These are phyloP conservation scores for Xylaria multiplex DNA, from an alignment of 2,329 filamentous ascomycete species.

Conservation along the genomic window DNA sequence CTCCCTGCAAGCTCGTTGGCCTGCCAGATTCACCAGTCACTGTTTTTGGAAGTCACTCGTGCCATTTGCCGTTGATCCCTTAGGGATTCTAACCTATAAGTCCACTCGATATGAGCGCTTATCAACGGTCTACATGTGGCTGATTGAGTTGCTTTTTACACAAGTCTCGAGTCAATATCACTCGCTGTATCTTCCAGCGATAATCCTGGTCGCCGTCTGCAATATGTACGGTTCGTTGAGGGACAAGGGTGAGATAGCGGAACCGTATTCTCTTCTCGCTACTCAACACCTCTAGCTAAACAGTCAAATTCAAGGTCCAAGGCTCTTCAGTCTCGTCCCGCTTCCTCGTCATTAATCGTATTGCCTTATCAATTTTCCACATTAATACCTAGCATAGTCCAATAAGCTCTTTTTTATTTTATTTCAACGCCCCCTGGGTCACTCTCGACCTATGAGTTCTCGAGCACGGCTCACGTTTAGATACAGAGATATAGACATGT, in stretches of 20 bases:
- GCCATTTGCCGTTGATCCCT: not conserved
- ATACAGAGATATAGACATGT: not conserved
- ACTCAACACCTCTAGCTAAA: not conserved
- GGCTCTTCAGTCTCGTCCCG: not conserved
- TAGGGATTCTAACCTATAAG: conserved; percentile 2
- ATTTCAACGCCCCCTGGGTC: not conserved
- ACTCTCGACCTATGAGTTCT: not conserved
- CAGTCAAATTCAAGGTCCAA: not conserved
- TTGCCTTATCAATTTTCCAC: not conserved
- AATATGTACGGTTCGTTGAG: not conserved
- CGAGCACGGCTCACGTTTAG: not conserved
- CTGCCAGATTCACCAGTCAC: conserved; percentile 19
- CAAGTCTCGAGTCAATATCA: conserved; percentile 11
- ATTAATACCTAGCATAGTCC: not conserved
- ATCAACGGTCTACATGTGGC: conserved; percentile 16
- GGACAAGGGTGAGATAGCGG: not conserved
- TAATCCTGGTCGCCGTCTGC: conserved; percentile 6
- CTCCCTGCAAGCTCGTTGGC: conserved; percentile 27
- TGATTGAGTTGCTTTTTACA: conserved; percentile 21
- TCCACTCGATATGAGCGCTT: conserved; percentile 1
- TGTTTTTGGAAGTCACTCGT: not conserved
- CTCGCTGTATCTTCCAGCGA: conserved; percentile 8
- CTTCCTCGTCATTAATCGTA: not conserved
- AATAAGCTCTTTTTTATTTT: not conserved
- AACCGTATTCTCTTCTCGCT: not conserved